Percentiles rank a stretch among this genome's conserved stretches.
These are phyloP conservation scores for Clarireedia hainanense DNA, from an alignment of 2,329 filamentous ascomycete species.

Conservation along the genomic window DNA sequence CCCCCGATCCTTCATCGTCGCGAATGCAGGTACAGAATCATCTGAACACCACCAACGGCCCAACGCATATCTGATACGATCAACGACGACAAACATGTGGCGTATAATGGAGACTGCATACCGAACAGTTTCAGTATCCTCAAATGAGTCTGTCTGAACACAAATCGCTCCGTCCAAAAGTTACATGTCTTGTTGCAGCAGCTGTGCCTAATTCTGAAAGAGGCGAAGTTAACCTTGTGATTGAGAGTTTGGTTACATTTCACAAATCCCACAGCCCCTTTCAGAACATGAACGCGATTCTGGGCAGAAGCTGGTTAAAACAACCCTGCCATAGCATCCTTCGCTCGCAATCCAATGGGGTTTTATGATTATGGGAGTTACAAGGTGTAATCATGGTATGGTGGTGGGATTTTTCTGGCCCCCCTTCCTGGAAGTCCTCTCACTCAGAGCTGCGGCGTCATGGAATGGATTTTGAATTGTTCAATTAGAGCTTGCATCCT, in stretches of 20 bases:
- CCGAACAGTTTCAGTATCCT: background rate
- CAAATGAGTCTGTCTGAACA: background rate
- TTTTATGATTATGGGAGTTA: background rate
- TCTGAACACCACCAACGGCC: background rate
- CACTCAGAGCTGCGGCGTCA: background rate
- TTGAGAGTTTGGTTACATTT: conserved; percentile 6
- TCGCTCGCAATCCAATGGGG: conserved; percentile 1
- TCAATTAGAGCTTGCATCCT: background rate
- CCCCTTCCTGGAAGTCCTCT: background rate
- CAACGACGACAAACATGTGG: background rate
- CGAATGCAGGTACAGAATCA: conserved; percentile 4
- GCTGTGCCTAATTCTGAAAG: background rate
- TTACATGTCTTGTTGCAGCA: background rate
- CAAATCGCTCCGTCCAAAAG: background rate
- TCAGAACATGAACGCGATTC: background rate
- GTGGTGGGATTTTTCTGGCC: conserved; percentile 7
- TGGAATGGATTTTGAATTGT: background rate
- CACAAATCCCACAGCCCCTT: conserved; percentile 7
- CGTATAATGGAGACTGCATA: background rate
- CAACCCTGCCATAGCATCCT: conserved; percentile 1
- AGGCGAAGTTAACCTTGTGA: conserved; percentile 3
- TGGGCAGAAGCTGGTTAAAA: background rate
- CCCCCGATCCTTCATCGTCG: conserved; percentile 1
- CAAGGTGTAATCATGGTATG: background rate
- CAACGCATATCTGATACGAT: background rate